Evolutionary conservation across 805 yeast genomes (phyloP).

Genomic region (Danielia reshetovae): DNA sequence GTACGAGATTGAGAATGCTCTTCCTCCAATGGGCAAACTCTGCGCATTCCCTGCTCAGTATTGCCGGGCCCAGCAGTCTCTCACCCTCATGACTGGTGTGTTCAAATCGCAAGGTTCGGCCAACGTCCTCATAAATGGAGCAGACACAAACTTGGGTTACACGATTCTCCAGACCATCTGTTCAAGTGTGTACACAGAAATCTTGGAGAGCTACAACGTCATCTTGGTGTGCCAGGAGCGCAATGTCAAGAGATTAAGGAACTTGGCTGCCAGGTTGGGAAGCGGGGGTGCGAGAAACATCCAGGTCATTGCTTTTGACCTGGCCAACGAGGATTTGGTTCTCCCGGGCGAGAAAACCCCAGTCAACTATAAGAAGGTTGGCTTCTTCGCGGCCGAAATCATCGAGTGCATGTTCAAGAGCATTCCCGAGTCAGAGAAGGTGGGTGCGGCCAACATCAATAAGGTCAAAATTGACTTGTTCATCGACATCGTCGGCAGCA

Average conservation of each 20-base stretch:
- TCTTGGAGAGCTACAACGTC: constrained; percentile 23
- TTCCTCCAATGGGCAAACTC: constrained; percentile 32
- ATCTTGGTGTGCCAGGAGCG: constrained; percentile 28
- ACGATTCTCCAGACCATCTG: constrained; percentile 32
- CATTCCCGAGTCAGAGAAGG: constrained; percentile 17
- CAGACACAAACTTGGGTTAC: constrained; percentile 36
- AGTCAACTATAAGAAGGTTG: constrained; percentile 34
- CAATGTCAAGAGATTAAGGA: constrained; percentile 16
- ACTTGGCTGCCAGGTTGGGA: constrained; percentile 16
- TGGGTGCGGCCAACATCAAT: constrained; percentile 19
- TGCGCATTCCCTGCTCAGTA: constrained; percentile 30
- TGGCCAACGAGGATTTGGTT: constrained; percentile 30
- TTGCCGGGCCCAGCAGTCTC: constrained; percentile 35
- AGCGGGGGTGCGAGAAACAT: constrained; percentile 19
- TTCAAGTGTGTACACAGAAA: constrained; percentile 23
- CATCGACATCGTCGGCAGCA: constrained; percentile 39
- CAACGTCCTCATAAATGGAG: constrained; percentile 39
- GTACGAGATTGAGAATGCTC: constrained; percentile 6
- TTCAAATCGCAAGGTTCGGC: constrained; percentile 16
- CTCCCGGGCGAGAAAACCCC: constrained; percentile 34
- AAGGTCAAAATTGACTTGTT: constrained; percentile 32
- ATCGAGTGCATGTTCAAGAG: constrained; percentile 28
- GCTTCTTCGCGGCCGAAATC: constrained; percentile 35
- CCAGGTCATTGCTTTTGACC: constrained; percentile 30
- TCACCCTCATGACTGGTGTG: constrained; percentile 21